Percentiles rank a stretch among this genome's conserved stretches.
Conservation (phyloP, 176 grass and related monocot species). For the Otatea glauca region DNA sequence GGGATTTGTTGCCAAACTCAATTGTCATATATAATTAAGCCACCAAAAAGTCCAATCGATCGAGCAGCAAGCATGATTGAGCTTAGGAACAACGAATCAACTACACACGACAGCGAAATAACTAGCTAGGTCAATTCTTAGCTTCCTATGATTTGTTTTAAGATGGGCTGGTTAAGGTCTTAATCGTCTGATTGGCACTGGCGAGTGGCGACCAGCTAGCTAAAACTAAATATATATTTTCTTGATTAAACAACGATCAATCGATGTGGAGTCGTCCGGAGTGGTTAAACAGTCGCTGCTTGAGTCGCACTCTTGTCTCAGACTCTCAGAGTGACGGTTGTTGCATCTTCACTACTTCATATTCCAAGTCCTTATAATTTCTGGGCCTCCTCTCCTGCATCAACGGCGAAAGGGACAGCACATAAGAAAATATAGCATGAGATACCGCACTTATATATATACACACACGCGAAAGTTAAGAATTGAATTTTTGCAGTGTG, state of each 20-base stretch:
- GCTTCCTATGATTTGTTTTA: conserved; percentile 25
- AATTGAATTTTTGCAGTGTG: background rate
- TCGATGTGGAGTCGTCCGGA: background rate
- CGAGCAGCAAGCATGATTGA: background rate
- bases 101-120: conserved; percentile 17
- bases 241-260: conserved; percentile 18
- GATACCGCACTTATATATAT: background rate
- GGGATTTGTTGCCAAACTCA: conserved; percentile 19
- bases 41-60: conserved; percentile 22
- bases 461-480: background rate
- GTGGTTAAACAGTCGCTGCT: conserved; percentile 40
- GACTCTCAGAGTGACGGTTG: conserved; percentile 42
- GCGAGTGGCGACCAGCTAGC: conserved; percentile 30
- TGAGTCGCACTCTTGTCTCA: conserved; percentile 27
- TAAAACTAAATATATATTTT: background rate
- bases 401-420: conserved; percentile 2
- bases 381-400: conserved; percentile 15
- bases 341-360: conserved; percentile 25
- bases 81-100: background rate
- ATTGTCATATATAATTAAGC: background rate
- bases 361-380: conserved; percentile 28
- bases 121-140: conserved; percentile 12
- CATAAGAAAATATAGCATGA: background rate
- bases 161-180: background rate
- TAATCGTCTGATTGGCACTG: conserved; percentile 45